Base-by-base conservation (phyloP, 2,329 filamentous ascomycete species). In the Diplocarpon rosae region DNA sequence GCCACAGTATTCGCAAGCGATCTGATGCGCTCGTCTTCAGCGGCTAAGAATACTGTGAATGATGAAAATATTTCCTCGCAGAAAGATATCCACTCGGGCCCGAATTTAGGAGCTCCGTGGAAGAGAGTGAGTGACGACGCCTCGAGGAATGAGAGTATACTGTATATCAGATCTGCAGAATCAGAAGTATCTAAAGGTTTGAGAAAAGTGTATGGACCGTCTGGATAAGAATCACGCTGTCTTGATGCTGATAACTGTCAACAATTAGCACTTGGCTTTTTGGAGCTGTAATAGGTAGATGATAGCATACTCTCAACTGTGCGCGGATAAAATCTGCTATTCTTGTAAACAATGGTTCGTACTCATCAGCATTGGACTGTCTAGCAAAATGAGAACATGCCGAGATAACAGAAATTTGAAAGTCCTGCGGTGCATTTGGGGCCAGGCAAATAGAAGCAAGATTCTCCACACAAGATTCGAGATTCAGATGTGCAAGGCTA, bases 361-460 rank as follows among this genome's bases (percentile, higher is more conserved):
- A 81, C 38, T 67, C 65, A 9, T 66, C 60, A 10, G 69, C 59
- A 49, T 73, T 66, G 4, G 65, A 62, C 46, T 75, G 67, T 40
- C 70, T 67, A 8, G 76, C 75, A 61, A 82, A 79, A 57, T 80
- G 75, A 31, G 73, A 71, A 53, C 78, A 81, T 10, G 72, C 74
- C 57, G 78, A 75, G 16, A 82, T 69, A 20, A 76, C 68, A 8
- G 78, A 75, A 37, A 80, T 68, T 59, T 80, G 80, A 61, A 80
- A 82, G 42, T 65, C 69, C 42, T 69, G 64, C 8, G 79, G 77
- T 1, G 78, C 67, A 43, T 66, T 69, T n/a, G 71, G 62, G 30
- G 72, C 66, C 37, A 82, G 68, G 51, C 79, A 83, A 8, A 66
- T 64, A 37, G 74, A 69, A 3, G 72, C 67, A 12, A 84, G 67